These are phyloP conservation scores for Hypoxylon sp. DNA, from an alignment of 2,329 filamentous ascomycete species.

Conservation along the genomic window DNA sequence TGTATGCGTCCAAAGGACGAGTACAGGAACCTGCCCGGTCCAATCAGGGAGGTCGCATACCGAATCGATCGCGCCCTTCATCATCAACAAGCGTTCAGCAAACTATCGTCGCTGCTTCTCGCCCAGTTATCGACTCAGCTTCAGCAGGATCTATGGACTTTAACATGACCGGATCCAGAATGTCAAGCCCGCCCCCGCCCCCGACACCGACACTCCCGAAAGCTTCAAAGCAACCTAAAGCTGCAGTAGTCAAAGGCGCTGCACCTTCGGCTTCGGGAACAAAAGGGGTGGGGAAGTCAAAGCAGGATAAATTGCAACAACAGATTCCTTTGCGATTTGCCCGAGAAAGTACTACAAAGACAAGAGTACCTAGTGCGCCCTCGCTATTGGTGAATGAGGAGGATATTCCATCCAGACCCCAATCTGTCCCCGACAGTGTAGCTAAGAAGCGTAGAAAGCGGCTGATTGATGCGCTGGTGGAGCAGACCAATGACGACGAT, in stretches of 20 bases:
- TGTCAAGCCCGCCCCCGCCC: conserved; percentile 46
- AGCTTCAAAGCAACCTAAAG: conserved; percentile 13
- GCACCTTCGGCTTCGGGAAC: conserved; percentile 1
- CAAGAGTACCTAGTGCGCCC: conserved; percentile 16
- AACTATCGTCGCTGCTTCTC: conserved; percentile 18
- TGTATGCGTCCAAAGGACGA: conserved; percentile 39
- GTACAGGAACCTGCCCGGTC: conserved; percentile 29
- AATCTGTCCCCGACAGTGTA: conserved; percentile 13
- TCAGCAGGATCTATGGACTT: conserved; percentile 39
- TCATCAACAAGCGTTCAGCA: conserved; percentile 22
- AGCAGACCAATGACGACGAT: conserved; percentile 42
- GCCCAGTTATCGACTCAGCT: conserved; percentile 22
- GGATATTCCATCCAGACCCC: conserved; percentile 12
- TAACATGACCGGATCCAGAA: conserved; percentile 31
- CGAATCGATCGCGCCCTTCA: conserved; percentile 39
- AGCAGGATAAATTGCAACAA: conserved; percentile 30
- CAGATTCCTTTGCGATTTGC: conserved; percentile 45
- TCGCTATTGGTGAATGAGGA: conserved; percentile 22
- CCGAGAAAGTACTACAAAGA: conserved; percentile 26
- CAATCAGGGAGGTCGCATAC: conserved; percentile 31
- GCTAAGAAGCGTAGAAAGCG: conserved; percentile 42
- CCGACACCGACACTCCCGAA: conserved; percentile 41
- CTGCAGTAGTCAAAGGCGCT: conserved; percentile 1
- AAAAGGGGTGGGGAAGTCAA: conserved; percentile 10
- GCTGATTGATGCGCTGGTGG: conserved; percentile 44